phyloP scores from a whole-genome alignment of 179 eudicot genomes.

The Silene vulgaris region DNA sequence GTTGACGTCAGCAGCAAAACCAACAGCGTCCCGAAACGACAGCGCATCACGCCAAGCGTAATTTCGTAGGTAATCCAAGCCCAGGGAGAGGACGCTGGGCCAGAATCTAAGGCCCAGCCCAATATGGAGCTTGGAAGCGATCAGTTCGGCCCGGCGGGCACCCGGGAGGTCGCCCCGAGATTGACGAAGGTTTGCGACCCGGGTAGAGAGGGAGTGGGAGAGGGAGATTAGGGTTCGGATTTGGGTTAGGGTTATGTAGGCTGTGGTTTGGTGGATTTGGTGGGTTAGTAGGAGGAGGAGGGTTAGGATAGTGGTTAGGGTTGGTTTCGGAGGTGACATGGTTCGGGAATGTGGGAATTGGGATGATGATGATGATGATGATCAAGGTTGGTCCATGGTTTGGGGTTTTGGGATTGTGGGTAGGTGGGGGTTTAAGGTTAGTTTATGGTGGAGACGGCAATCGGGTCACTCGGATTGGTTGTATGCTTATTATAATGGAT shows the following conservation, averaged over 20 bases:
- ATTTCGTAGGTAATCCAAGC: constrained; percentile 59
- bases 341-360: background rate
- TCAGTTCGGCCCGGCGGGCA: constrained; percentile 41
- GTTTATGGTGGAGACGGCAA: no score
- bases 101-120: constrained; percentile 33
- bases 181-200: constrained; percentile 59
- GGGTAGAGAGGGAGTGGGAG: constrained; percentile 53
- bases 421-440: no score
- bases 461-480: no score
- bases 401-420: background rate
- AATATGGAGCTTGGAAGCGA: constrained; percentile 40
- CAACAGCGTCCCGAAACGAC: constrained; percentile 33
- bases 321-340: background rate
- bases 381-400: background rate
- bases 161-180: constrained; percentile 58
- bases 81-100: constrained; percentile 37
- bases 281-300: constrained; percentile 23
- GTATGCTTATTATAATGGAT: no score
- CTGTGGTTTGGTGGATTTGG: constrained; percentile 25
- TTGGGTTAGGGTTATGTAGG: constrained; percentile 31
- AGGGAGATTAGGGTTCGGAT: constrained; percentile 46
- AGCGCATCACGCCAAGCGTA: constrained; percentile 51
- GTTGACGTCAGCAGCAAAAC: constrained; percentile 41
- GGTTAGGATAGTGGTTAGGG: constrained; percentile 19
- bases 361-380: no score